Base-by-base conservation (phyloP, 306 rosid species). In the Quercus wislizeni region DNA sequence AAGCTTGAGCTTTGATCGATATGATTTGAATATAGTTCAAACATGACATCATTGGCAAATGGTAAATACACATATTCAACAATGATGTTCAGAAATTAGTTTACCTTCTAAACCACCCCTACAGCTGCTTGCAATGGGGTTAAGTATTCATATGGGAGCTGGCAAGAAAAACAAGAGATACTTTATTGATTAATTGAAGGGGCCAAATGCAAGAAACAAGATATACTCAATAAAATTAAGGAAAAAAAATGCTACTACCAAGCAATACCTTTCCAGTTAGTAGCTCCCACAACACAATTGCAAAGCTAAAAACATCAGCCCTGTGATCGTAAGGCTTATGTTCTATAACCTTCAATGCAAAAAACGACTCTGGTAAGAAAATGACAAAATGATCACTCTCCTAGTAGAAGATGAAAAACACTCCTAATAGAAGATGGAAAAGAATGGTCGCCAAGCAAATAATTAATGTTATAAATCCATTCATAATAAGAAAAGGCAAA, bases 81-180 rank as follows among this genome's bases (percentile, higher is more conserved):
- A 71, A 76, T 56, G 68, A 54, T 21, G 55, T 72, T 69, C 64
- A 54, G 71, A 79, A 59, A 51, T 3, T n/a, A 55, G 62, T 73
- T 67, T 86, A 96, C 99, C 97, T 85, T 91, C 76, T 93, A 97
- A 70, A 93, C 97, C 38, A 96, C 99, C 70, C 98, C 99, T 49
- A 93, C 92, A 55, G 98, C 99, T 43, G 99, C 99, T 85, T 96
- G 98, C 77, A 96, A 86, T 51, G 98, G 99, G 69, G 97, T 96
- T 59, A 96, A 84, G 86, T 82, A 87, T 73, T 96, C 98, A 76
- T 96, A 92, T 7, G 99, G 99, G 75, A 96, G 98, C 98, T 93
- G 91, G 72, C 79, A 87, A 75, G 80, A 61, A 75, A 73, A 79
- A 74, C 63, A 75, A 25, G 75, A 46, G 52, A 73, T 11, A 65